Percentiles rank a stretch among this genome's conserved stretches.
These are phyloP conservation scores for Oenanthe sinensis DNA, from an alignment of 129 eudicot genomes.

Conservation along the genomic window DNA sequence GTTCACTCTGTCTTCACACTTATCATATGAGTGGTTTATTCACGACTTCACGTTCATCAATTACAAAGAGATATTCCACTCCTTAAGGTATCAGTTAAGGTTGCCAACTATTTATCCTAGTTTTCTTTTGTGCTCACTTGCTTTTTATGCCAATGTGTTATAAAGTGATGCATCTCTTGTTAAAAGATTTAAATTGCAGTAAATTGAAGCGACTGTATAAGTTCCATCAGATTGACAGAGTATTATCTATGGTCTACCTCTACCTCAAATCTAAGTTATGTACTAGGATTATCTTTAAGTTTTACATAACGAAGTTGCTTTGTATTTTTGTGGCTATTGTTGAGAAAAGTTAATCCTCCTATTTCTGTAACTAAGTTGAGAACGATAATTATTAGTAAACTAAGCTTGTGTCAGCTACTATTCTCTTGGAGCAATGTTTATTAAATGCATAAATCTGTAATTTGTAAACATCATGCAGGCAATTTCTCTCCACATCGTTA, in stretches of 20 bases:
- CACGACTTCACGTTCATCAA: not conserved
- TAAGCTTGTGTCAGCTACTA: not conserved
- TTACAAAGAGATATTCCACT: not conserved
- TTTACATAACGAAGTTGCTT: not conserved
- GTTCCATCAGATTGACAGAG: not conserved
- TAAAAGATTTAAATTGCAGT: not conserved
- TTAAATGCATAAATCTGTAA: not conserved
- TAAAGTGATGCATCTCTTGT: too few species aligned
- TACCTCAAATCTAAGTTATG: not conserved
- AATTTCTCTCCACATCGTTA: not conserved
- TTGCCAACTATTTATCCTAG: not conserved
- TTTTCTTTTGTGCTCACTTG: not conserved
- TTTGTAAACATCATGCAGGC: not conserved
- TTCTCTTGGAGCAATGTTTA: not conserved
- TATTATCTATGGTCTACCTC: not conserved
- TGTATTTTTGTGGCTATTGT: not conserved
- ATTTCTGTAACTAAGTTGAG: not conserved
- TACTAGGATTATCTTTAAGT: not conserved
- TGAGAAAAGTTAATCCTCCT: not conserved
- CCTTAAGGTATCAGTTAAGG: not conserved
- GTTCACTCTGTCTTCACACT: constrained; percentile 16
- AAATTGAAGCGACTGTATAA: not conserved
- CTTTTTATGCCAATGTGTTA: too few species aligned
- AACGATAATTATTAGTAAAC: not conserved
- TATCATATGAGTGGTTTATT: not conserved